phyloP scores from a whole-genome alignment of 352 stramenopile genomes.

The Peronospora farinosa region DNA sequence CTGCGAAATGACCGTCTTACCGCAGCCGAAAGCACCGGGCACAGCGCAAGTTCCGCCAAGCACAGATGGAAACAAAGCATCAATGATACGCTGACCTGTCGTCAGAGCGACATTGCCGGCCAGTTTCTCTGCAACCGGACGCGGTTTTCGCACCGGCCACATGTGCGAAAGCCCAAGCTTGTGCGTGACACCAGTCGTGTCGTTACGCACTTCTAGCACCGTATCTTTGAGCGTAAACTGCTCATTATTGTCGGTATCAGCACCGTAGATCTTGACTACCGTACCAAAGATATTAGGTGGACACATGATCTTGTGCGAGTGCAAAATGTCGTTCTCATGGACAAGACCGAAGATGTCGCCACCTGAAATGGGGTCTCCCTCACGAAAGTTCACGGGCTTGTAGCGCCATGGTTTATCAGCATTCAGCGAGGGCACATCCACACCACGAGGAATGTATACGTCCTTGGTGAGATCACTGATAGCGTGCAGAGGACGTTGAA shows the following conservation, averaged over 20 bases:
- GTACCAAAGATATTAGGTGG: conserved; percentile 98
- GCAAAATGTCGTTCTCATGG: conserved; percentile 98
- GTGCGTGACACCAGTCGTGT: conserved; percentile 92
- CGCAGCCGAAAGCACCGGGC: conserved; percentile 98
- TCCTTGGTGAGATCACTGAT: conserved; percentile 92
- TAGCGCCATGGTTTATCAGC: conserved; percentile 93
- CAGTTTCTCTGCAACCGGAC: conserved; percentile 97
- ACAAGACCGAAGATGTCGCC: conserved; percentile 98
- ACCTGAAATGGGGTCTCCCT: conserved; percentile 92
- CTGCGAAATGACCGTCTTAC: conserved; percentile 99
- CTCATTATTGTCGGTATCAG: conserved; percentile 94
- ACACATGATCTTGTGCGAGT: conserved; percentile 98
- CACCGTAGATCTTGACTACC: conserved; percentile 98
- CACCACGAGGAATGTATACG: conserved; percentile 96
- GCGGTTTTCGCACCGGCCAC: conserved; percentile 95
- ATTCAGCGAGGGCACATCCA: conserved; percentile 94
- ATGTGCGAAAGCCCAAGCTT: conserved; percentile 96
- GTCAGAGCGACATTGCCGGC: conserved; percentile 95
- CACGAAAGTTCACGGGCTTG: conserved; percentile 90
- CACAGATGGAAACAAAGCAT: conserved; percentile 98
- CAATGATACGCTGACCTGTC: conserved; percentile 98
- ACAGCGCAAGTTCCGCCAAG: conserved; percentile 98
- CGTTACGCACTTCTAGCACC: conserved; percentile 97
- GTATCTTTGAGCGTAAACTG: conserved; percentile 95
- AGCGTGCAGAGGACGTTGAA: conserved; percentile 97